Base-by-base conservation (phyloP, 768 basidiomycete species). In the Mycena latifolia region DNA sequence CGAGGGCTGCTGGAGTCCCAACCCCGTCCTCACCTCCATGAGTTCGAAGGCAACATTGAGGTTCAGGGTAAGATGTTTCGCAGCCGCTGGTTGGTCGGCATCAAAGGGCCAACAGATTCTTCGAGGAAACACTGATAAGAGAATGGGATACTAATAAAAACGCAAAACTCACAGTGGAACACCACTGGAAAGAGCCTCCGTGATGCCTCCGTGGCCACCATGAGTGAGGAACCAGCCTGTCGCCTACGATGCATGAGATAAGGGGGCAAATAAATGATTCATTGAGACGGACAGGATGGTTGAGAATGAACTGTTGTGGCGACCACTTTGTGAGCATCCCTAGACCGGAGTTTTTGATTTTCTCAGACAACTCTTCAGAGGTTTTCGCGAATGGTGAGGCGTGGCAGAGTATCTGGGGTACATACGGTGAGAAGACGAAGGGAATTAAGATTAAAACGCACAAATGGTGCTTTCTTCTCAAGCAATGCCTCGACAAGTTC, bases 41-140 rank as follows among this genome's bases (percentile, higher is more conserved):
- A 61, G 60, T 9, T 61, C 39, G n/a, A 52, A 61, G 17, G 60
- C 60, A 18, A 61, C 59, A 25, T 52, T 24, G 39, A 61, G 60
- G 39, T 61, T 61, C 7, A 52, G 48, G 5, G 59, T 29, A 10
- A 61, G 50, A 37, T 61, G 59, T 25, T 61, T 41, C 2, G 59
- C 59, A 7, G 59, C 59, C 14, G 41, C 41, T 9, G 59, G 59
- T 33, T 61, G 59, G 28, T 61, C 59, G 28, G 59, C 59, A 2
- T 61, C 39, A 18, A 61, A 61, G 2, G 59, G 59, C 59, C 59
- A 61, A 37, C 59, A 61, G 20, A 61, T 61, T 20, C 59, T 61
- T n/a, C 15, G 9, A 37, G 15, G 37, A 37, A 33, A 11, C 31
- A n/a, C n/a, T n/a, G 31, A 37, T 37, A 3, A 37, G 37, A 10